A percentile compares a stretch with the other conserved stretches of the same genome.
phyloP scores from a whole-genome alignment of 768 basidiomycete genomes.

The Infundibulicybe gibba region DNA sequence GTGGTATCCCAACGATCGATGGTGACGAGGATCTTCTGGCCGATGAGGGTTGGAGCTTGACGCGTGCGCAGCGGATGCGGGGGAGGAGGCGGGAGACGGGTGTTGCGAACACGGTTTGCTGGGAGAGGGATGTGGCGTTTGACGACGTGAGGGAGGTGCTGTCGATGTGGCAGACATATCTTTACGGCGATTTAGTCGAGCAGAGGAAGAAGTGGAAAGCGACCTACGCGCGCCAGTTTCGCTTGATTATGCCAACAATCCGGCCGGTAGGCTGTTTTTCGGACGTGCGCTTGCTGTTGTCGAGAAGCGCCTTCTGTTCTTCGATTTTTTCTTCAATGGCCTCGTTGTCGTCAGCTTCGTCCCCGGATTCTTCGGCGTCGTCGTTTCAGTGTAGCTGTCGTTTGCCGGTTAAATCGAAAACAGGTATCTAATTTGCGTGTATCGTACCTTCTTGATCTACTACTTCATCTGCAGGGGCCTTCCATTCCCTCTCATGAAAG shows the following conservation, averaged over 20 bases:
- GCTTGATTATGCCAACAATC: conserved; percentile 88
- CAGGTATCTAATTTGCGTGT: background rate
- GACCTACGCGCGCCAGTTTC: conserved; percentile 92
- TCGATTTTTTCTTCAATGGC: conserved; percentile 28
- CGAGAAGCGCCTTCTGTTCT: conserved; percentile 38
- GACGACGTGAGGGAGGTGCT: conserved; percentile 80
- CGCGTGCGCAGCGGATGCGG: conserved; percentile 92
- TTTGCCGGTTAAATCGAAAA: background rate
- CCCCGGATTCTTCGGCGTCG: conserved; percentile 73
- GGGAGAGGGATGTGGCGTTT: conserved; percentile 72
- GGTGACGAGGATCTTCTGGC: conserved; percentile 94
- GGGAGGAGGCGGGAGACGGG: conserved; percentile 91
- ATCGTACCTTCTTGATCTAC: conserved; percentile 85
- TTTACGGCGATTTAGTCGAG: conserved; percentile 19
- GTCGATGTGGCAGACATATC: conserved; percentile 95
- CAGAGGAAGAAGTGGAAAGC: conserved; percentile 3
- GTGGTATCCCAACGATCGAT: conserved; percentile 90
- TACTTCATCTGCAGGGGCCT: conserved; percentile 86
- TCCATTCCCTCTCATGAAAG: conserved; percentile 87
- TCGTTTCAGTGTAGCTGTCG: conserved; percentile 81
- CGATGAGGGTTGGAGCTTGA: conserved; percentile 83
- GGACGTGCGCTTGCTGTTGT: conserved; percentile 30
- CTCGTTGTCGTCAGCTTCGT: conserved; percentile 46
- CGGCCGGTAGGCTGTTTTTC: conserved; percentile 90
- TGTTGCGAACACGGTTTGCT: conserved; percentile 91